phyloP scores from a whole-genome alignment of 2,329 filamentous ascomycete genomes.

The Ophiostoma tasmaniense region DNA sequence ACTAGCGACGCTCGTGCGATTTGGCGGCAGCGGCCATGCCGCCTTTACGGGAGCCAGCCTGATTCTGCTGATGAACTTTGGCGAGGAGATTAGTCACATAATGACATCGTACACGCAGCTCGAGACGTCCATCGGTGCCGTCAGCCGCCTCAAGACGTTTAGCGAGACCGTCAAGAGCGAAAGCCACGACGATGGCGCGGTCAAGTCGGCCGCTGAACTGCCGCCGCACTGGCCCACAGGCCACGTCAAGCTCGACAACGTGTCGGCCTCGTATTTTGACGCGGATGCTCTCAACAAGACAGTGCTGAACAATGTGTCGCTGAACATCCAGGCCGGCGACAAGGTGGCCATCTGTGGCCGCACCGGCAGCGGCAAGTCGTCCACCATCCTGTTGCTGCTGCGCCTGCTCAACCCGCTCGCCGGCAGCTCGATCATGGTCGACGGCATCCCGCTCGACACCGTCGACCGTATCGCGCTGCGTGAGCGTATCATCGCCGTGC shows the following conservation, averaged over 20 bases:
- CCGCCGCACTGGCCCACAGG: not conserved
- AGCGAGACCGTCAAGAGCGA: slow-evolving; percentile 24
- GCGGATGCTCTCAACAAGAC: not conserved
- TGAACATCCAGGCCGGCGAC: slow-evolving; percentile 28
- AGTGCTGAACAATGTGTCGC: slow-evolving; percentile 23
- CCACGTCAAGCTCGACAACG: not conserved
- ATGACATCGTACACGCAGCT: slow-evolving; percentile 29
- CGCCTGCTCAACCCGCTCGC: slow-evolving; percentile 33
- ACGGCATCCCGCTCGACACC: slow-evolving; percentile 30
- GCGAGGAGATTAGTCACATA: slow-evolving; percentile 26
- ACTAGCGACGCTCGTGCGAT: not conserved
- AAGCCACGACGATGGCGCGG: slow-evolving; percentile 24
- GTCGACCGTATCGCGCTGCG: slow-evolving; percentile 38
- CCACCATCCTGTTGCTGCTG: slow-evolving; percentile 33
- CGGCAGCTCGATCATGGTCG: slow-evolving; percentile 33
- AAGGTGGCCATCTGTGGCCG: slow-evolving; percentile 38
- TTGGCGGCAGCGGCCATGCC: not conserved
- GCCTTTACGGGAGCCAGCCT: not conserved
- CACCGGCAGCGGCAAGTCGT: slow-evolving; percentile 39
- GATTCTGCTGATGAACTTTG: slow-evolving; percentile 32
- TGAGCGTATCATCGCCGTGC: slow-evolving; percentile 41
- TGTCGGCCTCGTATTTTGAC: not conserved
- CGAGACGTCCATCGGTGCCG: slow-evolving; percentile 31
- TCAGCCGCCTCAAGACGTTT: slow-evolving; percentile 28
- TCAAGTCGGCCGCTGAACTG: slow-evolving; percentile 7